A percentile compares a stretch with the other conserved stretches of the same genome.
These are phyloP conservation scores for Salix koriyanagi DNA, from an alignment of 345 rosid species.

Conservation along the genomic window DNA sequence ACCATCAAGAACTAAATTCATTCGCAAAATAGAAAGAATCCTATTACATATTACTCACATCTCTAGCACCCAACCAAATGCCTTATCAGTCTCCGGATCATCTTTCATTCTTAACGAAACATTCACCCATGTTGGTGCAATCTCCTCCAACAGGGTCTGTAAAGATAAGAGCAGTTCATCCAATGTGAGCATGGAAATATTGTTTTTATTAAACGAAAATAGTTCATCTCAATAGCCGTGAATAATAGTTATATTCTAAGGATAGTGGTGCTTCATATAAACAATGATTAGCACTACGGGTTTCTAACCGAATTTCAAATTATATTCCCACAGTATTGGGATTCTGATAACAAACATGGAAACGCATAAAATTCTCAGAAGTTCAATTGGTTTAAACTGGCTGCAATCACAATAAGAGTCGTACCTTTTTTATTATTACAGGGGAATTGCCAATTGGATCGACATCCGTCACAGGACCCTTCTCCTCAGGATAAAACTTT, in stretches of 20 bases:
- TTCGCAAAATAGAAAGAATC: slow-evolving; percentile 12
- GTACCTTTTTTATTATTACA: slow-evolving; percentile 65
- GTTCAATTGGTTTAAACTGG: background rate
- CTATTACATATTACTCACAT: slow-evolving; percentile 52
- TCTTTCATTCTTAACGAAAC: slow-evolving; percentile 84
- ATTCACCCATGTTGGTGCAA: slow-evolving; percentile 99
- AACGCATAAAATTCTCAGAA: slow-evolving; percentile 1
- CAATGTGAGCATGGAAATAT: background rate
- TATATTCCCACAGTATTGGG: background rate
- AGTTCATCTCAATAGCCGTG: background rate
- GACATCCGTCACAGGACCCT: slow-evolving; percentile 55
- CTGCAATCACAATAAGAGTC: background rate
- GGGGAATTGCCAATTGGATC: slow-evolving; percentile 89
- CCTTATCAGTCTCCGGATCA: slow-evolving; percentile 90
- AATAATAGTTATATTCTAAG: background rate
- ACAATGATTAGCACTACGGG: background rate
- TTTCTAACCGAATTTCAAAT: background rate
- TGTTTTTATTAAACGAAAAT: background rate
- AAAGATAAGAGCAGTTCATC: slow-evolving; percentile 8
- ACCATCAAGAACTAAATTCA: slow-evolving; percentile 4
- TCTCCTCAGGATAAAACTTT: slow-evolving; percentile 62
- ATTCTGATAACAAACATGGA: background rate
- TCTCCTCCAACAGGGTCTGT: slow-evolving; percentile 68
- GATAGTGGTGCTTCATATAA: background rate
- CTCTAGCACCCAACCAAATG: slow-evolving; percentile 98